A percentile compares a stretch with the other conserved stretches of the same genome.
phyloP scores from a whole-genome alignment of 257 asterid species.

The Jaltomata sinuosa region DNA sequence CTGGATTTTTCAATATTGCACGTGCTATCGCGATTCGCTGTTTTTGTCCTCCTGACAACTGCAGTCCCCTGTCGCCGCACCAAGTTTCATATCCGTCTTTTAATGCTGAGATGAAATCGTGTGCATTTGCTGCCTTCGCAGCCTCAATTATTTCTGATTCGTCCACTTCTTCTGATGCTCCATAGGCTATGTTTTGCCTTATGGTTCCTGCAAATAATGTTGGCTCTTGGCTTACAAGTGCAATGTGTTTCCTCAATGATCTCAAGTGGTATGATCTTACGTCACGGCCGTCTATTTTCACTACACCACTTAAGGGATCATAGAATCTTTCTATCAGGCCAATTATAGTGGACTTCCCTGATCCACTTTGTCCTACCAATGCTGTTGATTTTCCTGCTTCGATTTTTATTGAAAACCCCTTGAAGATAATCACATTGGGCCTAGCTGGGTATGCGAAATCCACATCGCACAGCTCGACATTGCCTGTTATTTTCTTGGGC shows the following conservation, averaged over 20 bases:
- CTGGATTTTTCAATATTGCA: slow-evolving; percentile 58
- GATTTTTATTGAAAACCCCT: slow-evolving; percentile 51
- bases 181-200: slow-evolving; percentile 47
- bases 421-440: slow-evolving; percentile 44
- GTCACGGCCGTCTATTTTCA: slow-evolving; percentile 61
- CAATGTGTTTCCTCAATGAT: slow-evolving; percentile 51
- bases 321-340: slow-evolving; percentile 72
- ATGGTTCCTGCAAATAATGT: slow-evolving; percentile 62
- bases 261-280: slow-evolving; percentile 49
- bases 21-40: slow-evolving; percentile 75
- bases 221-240: slow-evolving; percentile 84
- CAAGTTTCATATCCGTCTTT: slow-evolving; percentile 59
- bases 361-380: slow-evolving; percentile 83
- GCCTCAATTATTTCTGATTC: slow-evolving; percentile 65
- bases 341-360: slow-evolving; percentile 69
- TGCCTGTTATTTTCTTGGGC: slow-evolving; percentile 44
- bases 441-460: slow-evolving; percentile 74
- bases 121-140: slow-evolving; percentile 72
- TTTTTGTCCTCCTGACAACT: slow-evolving; percentile 79
- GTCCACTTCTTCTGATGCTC: slow-evolving; percentile 26
- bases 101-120: slow-evolving; percentile 55
- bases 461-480: slow-evolving; percentile 42
- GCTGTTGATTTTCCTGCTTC: slow-evolving; percentile 77
- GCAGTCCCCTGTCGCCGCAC: slow-evolving; percentile 81
- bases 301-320: slow-evolving; percentile 47